Conservation (phyloP, 2,329 filamentous ascomycete genomes). For the Epichloe coenophiala region DNA sequence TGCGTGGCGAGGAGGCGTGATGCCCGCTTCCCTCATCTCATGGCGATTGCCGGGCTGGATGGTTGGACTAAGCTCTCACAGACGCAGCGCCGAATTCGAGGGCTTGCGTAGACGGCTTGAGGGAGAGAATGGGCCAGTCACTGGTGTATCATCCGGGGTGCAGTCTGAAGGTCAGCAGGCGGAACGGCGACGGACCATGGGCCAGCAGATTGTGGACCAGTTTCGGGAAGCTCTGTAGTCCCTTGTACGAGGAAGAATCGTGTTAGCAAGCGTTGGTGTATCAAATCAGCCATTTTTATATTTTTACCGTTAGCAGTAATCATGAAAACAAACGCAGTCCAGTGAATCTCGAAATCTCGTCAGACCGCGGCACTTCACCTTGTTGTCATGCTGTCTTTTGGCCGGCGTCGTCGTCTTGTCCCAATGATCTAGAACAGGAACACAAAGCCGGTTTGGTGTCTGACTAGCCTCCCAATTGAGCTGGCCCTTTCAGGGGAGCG, state of each 20-base stretch:
- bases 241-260: not conserved
- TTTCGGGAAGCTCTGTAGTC: conserved; percentile 29
- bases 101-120: conserved; percentile 48
- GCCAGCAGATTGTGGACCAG: conserved; percentile 49
- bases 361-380: no score
- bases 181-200: conserved; percentile 43
- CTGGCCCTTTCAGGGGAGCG: not conserved
- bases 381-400: no score
- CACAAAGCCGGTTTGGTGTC: not conserved
- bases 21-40: conserved; percentile 51
- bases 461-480: not conserved
- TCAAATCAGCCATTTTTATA: not conserved
- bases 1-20: conserved; percentile 70
- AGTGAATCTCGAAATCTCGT: no score
- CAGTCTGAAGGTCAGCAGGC: conserved; percentile 33
- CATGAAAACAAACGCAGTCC: no score
- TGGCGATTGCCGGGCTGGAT: conserved; percentile 85
- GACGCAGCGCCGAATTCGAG: conserved; percentile 49
- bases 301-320: no score
- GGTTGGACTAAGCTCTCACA: conserved; percentile 47
- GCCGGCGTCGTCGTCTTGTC: no score
- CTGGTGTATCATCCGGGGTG: conserved; percentile 30
- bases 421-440: not conserved
- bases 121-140: conserved; percentile 35
- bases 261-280: not conserved